Conservation (phyloP, 352 stramenopile species). For the Pythium vanterpoolii region DNA sequence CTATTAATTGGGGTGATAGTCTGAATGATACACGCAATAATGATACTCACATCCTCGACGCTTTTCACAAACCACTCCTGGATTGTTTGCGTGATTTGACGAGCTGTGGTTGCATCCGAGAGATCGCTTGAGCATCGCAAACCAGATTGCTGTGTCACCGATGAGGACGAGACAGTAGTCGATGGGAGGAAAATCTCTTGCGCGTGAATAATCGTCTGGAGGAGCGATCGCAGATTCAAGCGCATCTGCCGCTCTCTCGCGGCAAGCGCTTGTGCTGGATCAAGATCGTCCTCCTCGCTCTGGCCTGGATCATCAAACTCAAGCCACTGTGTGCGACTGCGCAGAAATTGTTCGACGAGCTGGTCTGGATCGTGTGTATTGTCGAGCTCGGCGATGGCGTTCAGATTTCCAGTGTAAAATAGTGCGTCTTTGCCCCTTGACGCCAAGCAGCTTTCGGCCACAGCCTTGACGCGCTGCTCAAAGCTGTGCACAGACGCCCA, state of each 20-base stretch:
- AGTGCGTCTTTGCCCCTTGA: slow-evolving; percentile 45
- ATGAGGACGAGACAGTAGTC: background rate
- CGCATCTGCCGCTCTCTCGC: slow-evolving; percentile 36
- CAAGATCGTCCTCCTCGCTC: slow-evolving; percentile 5
- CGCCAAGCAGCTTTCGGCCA: slow-evolving; percentile 44
- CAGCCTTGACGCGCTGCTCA: slow-evolving; percentile 46
- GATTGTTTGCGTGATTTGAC: background rate
- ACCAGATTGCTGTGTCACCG: background rate
- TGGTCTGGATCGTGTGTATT: slow-evolving; percentile 26
- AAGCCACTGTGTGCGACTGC: slow-evolving; percentile 56
- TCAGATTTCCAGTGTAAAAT: slow-evolving; percentile 73
- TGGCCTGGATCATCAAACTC: slow-evolving; percentile 9
- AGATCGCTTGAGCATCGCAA: background rate
- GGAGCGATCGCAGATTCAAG: slow-evolving; percentile 59
- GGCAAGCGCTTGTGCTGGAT: slow-evolving; percentile 3
- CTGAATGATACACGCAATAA: background rate
- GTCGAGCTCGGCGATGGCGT: slow-evolving; percentile 40
- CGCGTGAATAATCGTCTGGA: slow-evolving; percentile 48
- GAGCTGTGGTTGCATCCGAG: background rate
- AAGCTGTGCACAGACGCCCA: slow-evolving; percentile 75
- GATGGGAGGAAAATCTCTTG: slow-evolving; percentile 50
- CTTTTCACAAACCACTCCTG: slow-evolving; percentile 9
- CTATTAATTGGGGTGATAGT: background rate
- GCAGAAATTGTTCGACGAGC: slow-evolving; percentile 46
- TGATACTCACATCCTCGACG: slow-evolving; percentile 11